Conservation (phyloP, 148 eudicot genomes). For the Vaccinium macrocarpon region DNA sequence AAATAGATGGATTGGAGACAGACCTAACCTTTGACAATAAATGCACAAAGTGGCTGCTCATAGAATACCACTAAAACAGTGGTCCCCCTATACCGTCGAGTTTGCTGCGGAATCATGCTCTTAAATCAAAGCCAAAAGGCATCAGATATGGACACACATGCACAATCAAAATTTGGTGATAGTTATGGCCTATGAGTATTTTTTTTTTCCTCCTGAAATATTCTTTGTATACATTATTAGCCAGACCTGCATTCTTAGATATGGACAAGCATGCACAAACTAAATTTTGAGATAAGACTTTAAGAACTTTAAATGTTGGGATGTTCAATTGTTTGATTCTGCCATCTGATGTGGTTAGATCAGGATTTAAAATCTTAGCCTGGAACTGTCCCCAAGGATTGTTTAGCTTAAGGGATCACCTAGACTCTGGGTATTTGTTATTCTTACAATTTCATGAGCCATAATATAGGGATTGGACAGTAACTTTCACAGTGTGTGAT, state of each 20-base stretch:
- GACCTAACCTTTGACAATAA: too few relatives aligned
- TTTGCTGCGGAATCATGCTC: too few relatives aligned
- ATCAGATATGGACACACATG: conserved; percentile 6
- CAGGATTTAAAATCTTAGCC: not conserved
- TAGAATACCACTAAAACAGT: too few relatives aligned
- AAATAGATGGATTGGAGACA: too few relatives aligned
- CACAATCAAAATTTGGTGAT: not conserved
- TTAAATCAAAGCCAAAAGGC: too few relatives aligned
- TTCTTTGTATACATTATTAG: not conserved
- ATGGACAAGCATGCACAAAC: not conserved
- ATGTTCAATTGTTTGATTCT: not conserved
- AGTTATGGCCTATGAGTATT: not conserved
- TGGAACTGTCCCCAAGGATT: conserved; percentile 8
- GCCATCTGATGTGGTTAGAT: not conserved
- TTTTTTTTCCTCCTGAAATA: not conserved
- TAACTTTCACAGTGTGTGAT: conserved; percentile 8
- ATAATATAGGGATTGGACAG: conserved; percentile 19
- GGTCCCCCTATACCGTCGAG: too few relatives aligned
- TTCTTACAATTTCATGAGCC: conserved; percentile 7
- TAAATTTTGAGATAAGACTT: not conserved
- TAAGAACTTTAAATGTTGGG: not conserved
- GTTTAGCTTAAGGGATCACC: conserved; percentile 2
- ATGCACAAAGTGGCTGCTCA: too few relatives aligned
- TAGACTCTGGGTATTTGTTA: not conserved
- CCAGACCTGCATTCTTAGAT: not conserved